Evolutionary conservation across 1,284 basidiomycete species (phyloP).

Genomic region (Trametes versicolor): DNA sequence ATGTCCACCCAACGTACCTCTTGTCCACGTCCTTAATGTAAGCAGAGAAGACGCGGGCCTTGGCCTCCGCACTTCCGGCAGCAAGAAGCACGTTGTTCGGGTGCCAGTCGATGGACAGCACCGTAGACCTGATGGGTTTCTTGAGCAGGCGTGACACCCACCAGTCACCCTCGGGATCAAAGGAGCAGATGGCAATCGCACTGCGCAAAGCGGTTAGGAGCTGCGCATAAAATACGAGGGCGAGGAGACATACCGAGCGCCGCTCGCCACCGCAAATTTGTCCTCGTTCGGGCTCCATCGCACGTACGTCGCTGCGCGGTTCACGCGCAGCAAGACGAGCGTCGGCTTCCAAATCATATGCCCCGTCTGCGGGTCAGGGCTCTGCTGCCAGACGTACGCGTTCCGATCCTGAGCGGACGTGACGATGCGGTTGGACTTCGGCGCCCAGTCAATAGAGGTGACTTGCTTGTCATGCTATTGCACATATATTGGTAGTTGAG

Average conservation of each 20-base stretch:
- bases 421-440: conserved; percentile 95
- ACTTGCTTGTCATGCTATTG: conserved; percentile 96
- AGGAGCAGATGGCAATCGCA: conserved; percentile 94
- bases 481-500: not conserved
- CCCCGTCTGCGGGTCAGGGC: conserved; percentile 76
- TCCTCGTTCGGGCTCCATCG: conserved; percentile 98
- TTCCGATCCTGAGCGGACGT: conserved; percentile 99
- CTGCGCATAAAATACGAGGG: no score
- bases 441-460: conserved; percentile 99
- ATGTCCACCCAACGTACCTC: conserved; percentile 57
- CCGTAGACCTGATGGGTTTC: conserved; percentile 86
- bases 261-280: conserved; percentile 98
- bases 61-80: conserved; percentile 94
- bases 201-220: conserved; percentile 49
- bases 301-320: conserved; percentile 95
- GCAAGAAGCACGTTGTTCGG: conserved; percentile 94
- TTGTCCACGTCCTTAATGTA: conserved; percentile 96
- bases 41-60: conserved; percentile 97
- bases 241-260: conserved; percentile 76
- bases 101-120: conserved; percentile 96
- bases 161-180: conserved; percentile 98
- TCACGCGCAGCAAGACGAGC: conserved; percentile 94
- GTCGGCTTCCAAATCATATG: conserved; percentile 92
- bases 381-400: conserved; percentile 97
- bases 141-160: conserved; percentile 99